Conservation (phyloP, 2,329 filamentous ascomycete species). For the Aspergillus sclerotialis region DNA sequence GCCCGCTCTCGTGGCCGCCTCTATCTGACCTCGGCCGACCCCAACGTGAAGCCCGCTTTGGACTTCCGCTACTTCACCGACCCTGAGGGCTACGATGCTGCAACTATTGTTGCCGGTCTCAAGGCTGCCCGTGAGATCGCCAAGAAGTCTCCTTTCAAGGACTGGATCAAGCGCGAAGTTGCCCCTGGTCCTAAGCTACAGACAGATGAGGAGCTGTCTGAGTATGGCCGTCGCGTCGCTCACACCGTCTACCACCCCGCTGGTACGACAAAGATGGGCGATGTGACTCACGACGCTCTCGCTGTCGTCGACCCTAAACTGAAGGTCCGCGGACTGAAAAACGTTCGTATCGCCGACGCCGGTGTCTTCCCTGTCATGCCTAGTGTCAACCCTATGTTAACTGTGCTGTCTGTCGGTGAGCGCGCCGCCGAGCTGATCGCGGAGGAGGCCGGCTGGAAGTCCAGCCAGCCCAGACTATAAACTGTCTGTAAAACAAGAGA, state of each 20-base stretch:
- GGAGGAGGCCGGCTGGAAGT: constrained; percentile 61
- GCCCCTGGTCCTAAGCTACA: constrained; percentile 67
- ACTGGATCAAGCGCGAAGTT: constrained; percentile 77
- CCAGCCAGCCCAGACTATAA: constrained; percentile 49
- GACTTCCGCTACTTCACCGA: constrained; percentile 90
- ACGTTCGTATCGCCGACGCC: constrained; percentile 74
- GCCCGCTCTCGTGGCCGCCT: constrained; percentile 70
- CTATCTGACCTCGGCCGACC: constrained; percentile 70
- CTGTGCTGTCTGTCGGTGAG: constrained; percentile 77
- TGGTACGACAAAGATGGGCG: constrained; percentile 86
- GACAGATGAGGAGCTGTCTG: constrained; percentile 70
- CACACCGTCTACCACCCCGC: constrained; percentile 89
- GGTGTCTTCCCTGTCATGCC: constrained; percentile 85
- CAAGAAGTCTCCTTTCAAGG: constrained; percentile 66
- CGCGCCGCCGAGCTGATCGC: constrained; percentile 77
- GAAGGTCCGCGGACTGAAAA: constrained; percentile 64
- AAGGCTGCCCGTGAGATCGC: constrained; percentile 71
- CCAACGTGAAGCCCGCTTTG: constrained; percentile 69
- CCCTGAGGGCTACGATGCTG: constrained; percentile 75
- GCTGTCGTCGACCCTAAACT: constrained; percentile 76
- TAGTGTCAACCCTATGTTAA: constrained; percentile 85
- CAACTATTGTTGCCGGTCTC: constrained; percentile 71
- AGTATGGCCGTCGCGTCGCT: constrained; percentile 73
- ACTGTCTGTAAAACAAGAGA: constrained; percentile 6
- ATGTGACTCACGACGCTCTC: constrained; percentile 58